Conservation (phyloP, 139 green algal species). For the Tetraselmis striata region DNA sequence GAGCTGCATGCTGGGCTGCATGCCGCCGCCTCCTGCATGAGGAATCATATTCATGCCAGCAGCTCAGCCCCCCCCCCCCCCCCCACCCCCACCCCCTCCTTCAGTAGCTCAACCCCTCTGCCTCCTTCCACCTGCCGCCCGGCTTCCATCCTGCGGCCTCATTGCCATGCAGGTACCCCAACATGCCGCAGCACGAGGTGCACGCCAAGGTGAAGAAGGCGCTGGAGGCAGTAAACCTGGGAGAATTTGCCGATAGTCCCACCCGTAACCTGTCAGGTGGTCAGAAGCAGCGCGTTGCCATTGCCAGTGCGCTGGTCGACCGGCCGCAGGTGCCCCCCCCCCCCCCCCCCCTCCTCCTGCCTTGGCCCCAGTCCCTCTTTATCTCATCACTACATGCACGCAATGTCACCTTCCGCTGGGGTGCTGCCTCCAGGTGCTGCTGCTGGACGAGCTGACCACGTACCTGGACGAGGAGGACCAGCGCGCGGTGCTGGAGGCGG, state of each 20-base stretch:
- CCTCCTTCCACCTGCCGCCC: not conserved
- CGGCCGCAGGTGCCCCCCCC: not conserved
- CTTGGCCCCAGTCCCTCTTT: too few species aligned
- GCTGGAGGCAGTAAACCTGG: conserved; percentile 73
- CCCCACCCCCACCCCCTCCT: not conserved
- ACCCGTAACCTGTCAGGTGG: conserved; percentile 87
- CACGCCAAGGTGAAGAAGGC: conserved; percentile 42
- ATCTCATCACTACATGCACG: too few species aligned
- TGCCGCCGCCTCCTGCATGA: too few species aligned
- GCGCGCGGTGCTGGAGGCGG: conserved; percentile 65
- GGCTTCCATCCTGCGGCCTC: not conserved
- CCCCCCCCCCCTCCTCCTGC: too few species aligned
- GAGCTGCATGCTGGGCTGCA: too few species aligned
- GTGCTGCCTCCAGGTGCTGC: conserved; percentile 73
- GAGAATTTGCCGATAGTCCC: conserved; percentile 55
- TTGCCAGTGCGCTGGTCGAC: conserved; percentile 68
- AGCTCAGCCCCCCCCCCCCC: not conserved
- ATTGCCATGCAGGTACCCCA: conserved; percentile 38
- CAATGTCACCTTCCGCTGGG: too few species aligned
- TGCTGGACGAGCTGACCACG: conserved; percentile 98
- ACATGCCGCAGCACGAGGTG: conserved; percentile 45
- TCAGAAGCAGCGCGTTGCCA: conserved; percentile 94
- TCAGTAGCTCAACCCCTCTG: not conserved
- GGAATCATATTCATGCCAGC: too few species aligned
- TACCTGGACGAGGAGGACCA: conserved; percentile 92